These are phyloP conservation scores for Myotisia sp. DNA, from an alignment of 2,329 filamentous ascomycete species.

Conservation along the genomic window DNA sequence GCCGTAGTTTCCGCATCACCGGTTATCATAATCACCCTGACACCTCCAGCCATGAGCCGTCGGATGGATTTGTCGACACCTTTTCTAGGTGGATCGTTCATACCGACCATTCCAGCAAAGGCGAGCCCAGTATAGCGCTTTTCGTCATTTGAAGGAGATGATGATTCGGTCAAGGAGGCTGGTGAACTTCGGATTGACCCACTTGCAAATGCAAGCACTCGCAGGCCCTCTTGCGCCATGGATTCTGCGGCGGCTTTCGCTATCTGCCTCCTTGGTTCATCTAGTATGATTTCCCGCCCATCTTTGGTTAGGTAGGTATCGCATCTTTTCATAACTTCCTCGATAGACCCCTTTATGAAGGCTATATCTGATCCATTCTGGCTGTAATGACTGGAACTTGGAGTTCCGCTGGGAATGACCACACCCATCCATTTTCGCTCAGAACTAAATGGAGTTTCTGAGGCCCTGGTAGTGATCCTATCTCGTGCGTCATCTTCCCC, in stretches of 20 bases:
- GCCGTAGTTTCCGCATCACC: conserved; percentile 92
- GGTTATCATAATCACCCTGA: conserved; percentile 98
- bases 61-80: conserved; percentile 82
- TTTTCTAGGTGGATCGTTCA: conserved; percentile 89
- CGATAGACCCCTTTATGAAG: conserved; percentile 90
- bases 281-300: conserved; percentile 72
- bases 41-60: conserved; percentile 79
- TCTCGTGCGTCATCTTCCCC: conserved; percentile 84
- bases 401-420: conserved; percentile 48
- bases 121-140: conserved; percentile 69
- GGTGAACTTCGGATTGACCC: conserved; percentile 46
- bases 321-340: conserved; percentile 71
- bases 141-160: conserved; percentile 41
- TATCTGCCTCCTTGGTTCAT: conserved; percentile 58
- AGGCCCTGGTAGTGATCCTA: conserved; percentile 63
- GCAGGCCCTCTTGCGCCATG: conserved; percentile 78
- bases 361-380: conserved; percentile 57
- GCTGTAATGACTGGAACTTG: conserved; percentile 35
- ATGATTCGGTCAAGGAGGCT: conserved; percentile 40
- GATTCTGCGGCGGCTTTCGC: conserved; percentile 65
- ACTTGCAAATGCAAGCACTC: conserved; percentile 87
- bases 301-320: conserved; percentile 81
- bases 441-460: conserved; percentile 90
- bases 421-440: conserved; percentile 99
- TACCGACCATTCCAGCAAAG: conserved; percentile 86